Conservation (phyloP, 306 rosid species). For the Cicer pinnatifidum region DNA sequence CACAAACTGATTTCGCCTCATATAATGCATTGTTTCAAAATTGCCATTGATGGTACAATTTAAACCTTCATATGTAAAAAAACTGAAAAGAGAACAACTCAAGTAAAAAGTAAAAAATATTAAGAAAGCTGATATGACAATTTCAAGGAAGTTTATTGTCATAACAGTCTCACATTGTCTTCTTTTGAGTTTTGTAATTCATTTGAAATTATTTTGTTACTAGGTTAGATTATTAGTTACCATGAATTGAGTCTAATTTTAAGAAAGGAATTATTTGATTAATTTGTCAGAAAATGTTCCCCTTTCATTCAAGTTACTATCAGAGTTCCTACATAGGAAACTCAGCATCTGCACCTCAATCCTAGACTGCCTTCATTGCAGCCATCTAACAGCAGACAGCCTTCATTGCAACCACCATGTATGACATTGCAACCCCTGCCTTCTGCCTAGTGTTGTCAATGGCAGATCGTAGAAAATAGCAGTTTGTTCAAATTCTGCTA, state of each 20-base stretch:
- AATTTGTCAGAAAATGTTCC: neutral
- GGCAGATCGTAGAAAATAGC: no score
- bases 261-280: neutral
- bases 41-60: constrained; percentile 13
- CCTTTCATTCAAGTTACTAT: neutral
- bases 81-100: constrained; percentile 28
- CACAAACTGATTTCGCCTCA: neutral
- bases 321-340: neutral
- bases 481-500: no score
- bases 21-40: constrained; percentile 29
- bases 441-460: no score
- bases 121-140: constrained; percentile 17
- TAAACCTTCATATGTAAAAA: neutral
- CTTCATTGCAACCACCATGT: neutral
- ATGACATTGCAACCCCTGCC: neutral
- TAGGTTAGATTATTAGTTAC: neutral
- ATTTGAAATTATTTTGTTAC: neutral
- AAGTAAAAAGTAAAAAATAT: constrained; percentile 3
- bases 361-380: neutral
- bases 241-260: neutral
- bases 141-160: constrained; percentile 23
- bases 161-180: neutral
- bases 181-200: neutral
- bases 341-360: neutral
- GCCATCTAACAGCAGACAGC: neutral